These are phyloP conservation scores for Phytophthora multivora DNA, from an alignment of 352 stramenopile species.

Conservation along the genomic window DNA sequence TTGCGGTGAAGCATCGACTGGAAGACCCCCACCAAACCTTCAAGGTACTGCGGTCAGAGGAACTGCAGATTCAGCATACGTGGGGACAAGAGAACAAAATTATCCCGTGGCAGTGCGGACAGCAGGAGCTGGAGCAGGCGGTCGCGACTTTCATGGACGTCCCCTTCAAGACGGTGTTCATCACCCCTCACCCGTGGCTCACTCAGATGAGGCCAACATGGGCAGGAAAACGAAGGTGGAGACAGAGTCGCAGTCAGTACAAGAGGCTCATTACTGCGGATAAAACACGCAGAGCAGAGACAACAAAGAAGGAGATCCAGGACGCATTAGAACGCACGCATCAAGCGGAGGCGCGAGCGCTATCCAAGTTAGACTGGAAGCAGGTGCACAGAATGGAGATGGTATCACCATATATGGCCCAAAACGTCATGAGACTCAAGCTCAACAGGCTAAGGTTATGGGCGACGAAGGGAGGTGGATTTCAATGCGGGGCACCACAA, in stretches of 20 bases:
- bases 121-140: background rate
- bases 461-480: no score
- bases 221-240: background rate
- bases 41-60: no score
- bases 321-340: background rate
- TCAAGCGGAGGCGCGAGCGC: background rate
- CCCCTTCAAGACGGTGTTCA: background rate
- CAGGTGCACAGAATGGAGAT: no score
- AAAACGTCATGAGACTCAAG: no score
- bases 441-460: no score
- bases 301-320: background rate
- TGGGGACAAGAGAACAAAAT: background rate
- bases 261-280: conserved; percentile 1
- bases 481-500: no score
- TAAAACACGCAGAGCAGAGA: no score
- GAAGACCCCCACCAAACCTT: no score
- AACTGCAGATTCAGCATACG: background rate
- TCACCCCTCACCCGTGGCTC: background rate
- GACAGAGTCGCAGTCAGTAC: background rate
- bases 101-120: background rate
- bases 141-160: background rate
- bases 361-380: background rate
- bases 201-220: conserved; percentile 1
- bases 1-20: no score
- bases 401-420: no score